Evolutionary conservation across 352 stramenopile genomes (phyloP).

Genomic region (Peronosclerospora sorghi): DNA sequence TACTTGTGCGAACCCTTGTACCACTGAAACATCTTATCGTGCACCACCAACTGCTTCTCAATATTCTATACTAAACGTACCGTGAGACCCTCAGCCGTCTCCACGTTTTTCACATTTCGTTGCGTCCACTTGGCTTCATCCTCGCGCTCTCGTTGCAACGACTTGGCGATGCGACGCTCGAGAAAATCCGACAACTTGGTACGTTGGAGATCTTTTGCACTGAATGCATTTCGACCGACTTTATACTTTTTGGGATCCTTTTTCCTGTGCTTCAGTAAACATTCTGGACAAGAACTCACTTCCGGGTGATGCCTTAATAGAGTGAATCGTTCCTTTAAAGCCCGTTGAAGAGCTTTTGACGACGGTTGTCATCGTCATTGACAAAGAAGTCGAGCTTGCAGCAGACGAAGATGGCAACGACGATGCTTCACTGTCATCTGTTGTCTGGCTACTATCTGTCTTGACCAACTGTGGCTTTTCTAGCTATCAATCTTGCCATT

Average conservation of each 20-base stretch:
- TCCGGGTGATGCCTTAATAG: slow-evolving; percentile 58
- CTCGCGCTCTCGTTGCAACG: slow-evolving; percentile 82
- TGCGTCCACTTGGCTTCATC: slow-evolving; percentile 80
- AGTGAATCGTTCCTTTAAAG: slow-evolving; percentile 35
- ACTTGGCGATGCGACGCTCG: slow-evolving; percentile 85
- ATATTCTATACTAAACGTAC: slow-evolving; percentile 94
- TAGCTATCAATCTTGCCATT: slow-evolving; percentile 96
- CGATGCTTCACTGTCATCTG: slow-evolving; percentile 14
- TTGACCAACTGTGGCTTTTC: slow-evolving; percentile 70
- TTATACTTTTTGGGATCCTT: slow-evolving; percentile 75
- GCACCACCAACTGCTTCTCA: slow-evolving; percentile 91
- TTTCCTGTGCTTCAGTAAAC: slow-evolving; percentile 83
- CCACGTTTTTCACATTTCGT: slow-evolving; percentile 78
- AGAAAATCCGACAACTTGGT: slow-evolving; percentile 93
- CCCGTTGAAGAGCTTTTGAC: slow-evolving; percentile 16
- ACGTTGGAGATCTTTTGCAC: slow-evolving; percentile 89
- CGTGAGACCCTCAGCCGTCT: slow-evolving; percentile 86
- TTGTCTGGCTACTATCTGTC: slow-evolving; percentile 25
- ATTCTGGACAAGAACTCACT: slow-evolving; percentile 90
- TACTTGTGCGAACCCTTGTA: slow-evolving; percentile 89
- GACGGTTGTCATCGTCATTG: slow-evolving; percentile 21
- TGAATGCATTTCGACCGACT: slow-evolving; percentile 84
- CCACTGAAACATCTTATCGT: slow-evolving; percentile 90
- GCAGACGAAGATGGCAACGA: slow-evolving; percentile 12
- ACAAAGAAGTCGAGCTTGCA: slow-evolving; percentile 13